These are phyloP conservation scores for Dothistroma pini DNA, from an alignment of 2,329 filamentous ascomycete species.

Conservation along the genomic window DNA sequence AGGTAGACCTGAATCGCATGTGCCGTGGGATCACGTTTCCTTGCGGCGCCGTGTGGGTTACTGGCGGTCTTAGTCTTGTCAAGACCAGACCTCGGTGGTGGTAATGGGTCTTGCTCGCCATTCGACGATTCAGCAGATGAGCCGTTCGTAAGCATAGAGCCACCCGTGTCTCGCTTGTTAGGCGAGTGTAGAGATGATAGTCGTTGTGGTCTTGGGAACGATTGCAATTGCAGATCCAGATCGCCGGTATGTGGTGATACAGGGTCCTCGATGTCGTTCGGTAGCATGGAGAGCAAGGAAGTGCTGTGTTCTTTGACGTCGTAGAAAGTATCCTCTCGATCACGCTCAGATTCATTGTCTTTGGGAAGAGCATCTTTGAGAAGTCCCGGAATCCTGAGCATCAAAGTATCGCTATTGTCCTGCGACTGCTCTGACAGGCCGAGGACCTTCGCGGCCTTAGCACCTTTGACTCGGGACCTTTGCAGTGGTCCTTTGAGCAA, in stretches of 20 bases:
- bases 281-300: neutral
- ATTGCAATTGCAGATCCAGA: constrained; percentile 20
- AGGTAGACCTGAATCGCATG: constrained; percentile 29
- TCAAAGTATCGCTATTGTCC: constrained; percentile 5
- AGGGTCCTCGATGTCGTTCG: constrained; percentile 2
- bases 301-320: neutral
- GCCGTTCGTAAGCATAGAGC: constrained; percentile 9
- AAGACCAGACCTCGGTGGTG: neutral
- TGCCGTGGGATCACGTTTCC: constrained; percentile 10
- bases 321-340: constrained; percentile 1
- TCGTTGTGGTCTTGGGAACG: constrained; percentile 16
- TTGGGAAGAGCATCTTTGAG: neutral
- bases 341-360: constrained; percentile 3
- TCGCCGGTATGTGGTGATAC: constrained; percentile 9
- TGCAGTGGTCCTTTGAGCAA: constrained; percentile 12
- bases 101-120: constrained; percentile 3
- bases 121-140: constrained; percentile 8
- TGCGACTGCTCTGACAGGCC: constrained; percentile 18
- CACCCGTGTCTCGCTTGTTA: constrained; percentile 8
- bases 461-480: constrained; percentile 24
- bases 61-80: constrained; percentile 9
- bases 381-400: constrained; percentile 4
- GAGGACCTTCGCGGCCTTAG: constrained; percentile 29
- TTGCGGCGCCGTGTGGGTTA: neutral
- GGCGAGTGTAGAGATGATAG: neutral